Percentiles rank a stretch among this genome's conserved stretches.
phyloP scores from a whole-genome alignment of 2,329 filamentous ascomycete species.

The Talaromyces sp. region DNA sequence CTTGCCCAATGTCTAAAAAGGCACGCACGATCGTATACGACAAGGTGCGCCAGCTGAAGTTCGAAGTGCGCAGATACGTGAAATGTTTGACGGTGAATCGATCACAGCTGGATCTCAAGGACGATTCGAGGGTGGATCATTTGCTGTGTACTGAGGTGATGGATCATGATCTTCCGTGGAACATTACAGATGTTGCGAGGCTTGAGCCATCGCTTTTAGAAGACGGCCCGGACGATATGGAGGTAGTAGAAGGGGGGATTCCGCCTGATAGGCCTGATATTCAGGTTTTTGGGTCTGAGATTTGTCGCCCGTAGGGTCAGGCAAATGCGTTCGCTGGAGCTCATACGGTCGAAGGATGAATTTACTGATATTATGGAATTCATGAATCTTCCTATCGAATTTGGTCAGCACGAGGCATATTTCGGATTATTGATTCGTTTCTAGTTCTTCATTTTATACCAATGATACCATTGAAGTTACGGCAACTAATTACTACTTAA shows the following conservation, averaged over 20 bases:
- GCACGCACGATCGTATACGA: conserved; percentile 29
- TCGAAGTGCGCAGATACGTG: conserved; percentile 36
- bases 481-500: neutral
- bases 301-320: neutral
- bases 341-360: neutral
- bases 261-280: neutral
- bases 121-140: conserved; percentile 36
- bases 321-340: neutral
- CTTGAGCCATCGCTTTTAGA: conserved; percentile 22
- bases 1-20: conserved; percentile 32
- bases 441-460: neutral
- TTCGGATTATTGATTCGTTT: neutral
- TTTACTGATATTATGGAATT: no score
- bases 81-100: conserved; percentile 39
- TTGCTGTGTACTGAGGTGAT: conserved; percentile 47
- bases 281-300: neutral
- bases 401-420: neutral
- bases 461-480: neutral
- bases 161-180: conserved; percentile 45
- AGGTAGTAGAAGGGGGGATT: conserved; percentile 5
- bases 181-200: conserved; percentile 16
- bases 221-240: neutral
- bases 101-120: conserved; percentile 41
- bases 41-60: conserved; percentile 39
- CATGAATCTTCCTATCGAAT: neutral